These are phyloP conservation scores for Nemania diffusa DNA, from an alignment of 2,329 filamentous ascomycete genomes.

Conservation along the genomic window DNA sequence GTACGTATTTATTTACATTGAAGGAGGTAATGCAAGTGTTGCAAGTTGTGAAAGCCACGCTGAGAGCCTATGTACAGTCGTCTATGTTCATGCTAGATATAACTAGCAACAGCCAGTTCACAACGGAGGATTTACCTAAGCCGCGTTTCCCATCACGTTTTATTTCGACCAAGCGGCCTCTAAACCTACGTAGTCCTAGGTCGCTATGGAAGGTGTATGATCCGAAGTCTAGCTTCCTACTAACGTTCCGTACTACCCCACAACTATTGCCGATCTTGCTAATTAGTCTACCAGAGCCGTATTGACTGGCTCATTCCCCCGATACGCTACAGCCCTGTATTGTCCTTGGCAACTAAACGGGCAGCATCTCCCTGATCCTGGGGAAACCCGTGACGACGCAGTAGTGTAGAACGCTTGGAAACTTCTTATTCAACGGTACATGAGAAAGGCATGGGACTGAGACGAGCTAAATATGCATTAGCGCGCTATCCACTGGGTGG, in stretches of 20 bases:
- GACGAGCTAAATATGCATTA: neutral
- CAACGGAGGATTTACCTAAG: neutral
- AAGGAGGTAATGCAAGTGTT: constrained; percentile 2
- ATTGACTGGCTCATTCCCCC: neutral
- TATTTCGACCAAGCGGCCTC: neutral
- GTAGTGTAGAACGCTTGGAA: constrained; percentile 3
- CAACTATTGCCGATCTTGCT: constrained; percentile 21
- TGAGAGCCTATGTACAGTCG: neutral
- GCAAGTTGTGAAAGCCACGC: neutral
- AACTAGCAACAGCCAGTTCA: neutral
- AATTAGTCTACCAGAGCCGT: constrained; percentile 21
- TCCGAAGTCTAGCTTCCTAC: constrained; percentile 11
- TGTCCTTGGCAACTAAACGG: constrained; percentile 4
- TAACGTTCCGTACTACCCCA: constrained; percentile 1
- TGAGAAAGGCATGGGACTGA: neutral
- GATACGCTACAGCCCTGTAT: constrained; percentile 4
- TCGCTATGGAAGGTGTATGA: neutral
- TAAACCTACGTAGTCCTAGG: neutral
- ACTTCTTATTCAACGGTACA: constrained; percentile 9
- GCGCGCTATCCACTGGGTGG: neutral
- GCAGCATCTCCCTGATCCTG: constrained; percentile 9
- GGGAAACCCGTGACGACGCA: constrained; percentile 18
- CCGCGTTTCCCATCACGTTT: neutral
- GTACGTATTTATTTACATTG: too few species aligned
- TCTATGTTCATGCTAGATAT: neutral